These are phyloP conservation scores for Plantago lanceolata DNA, from an alignment of 305 asterid species.

Conservation along the genomic window DNA sequence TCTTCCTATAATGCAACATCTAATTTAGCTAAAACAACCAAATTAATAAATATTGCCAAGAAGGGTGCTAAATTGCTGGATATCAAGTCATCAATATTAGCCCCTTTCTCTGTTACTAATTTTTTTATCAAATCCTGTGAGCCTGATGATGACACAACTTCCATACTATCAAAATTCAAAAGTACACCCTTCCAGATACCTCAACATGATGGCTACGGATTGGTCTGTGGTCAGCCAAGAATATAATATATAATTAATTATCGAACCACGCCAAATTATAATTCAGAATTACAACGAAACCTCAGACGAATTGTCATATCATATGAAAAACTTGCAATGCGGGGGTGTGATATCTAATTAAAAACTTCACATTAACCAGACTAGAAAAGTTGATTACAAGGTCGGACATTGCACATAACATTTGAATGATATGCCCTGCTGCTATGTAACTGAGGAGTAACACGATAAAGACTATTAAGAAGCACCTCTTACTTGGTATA, in stretches of 20 bases:
- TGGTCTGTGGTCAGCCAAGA: background rate
- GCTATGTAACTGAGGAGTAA: background rate
- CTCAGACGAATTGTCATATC: background rate
- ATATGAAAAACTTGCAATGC: background rate
- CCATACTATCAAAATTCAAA: background rate
- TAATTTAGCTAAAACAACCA: background rate
- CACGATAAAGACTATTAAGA: conserved; percentile 20
- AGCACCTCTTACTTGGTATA: conserved; percentile 38
- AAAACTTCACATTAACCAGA: background rate
- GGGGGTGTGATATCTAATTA: background rate
- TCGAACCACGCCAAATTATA: background rate
- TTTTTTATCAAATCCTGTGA: too few relatives aligned
- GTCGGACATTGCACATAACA: background rate
- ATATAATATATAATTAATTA: too few relatives aligned
- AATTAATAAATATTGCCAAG: background rate
- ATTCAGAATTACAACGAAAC: background rate
- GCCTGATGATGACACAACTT: too few relatives aligned
- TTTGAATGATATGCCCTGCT: background rate
- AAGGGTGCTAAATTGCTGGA: background rate
- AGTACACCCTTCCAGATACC: background rate
- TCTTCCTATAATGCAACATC: background rate
- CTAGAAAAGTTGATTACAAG: conserved; percentile 1
- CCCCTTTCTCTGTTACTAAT: too few relatives aligned
- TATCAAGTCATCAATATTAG: background rate
- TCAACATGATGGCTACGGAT: background rate